Base-by-base conservation (phyloP, 768 basidiomycete genomes). In the Tephrocybe sp. region DNA sequence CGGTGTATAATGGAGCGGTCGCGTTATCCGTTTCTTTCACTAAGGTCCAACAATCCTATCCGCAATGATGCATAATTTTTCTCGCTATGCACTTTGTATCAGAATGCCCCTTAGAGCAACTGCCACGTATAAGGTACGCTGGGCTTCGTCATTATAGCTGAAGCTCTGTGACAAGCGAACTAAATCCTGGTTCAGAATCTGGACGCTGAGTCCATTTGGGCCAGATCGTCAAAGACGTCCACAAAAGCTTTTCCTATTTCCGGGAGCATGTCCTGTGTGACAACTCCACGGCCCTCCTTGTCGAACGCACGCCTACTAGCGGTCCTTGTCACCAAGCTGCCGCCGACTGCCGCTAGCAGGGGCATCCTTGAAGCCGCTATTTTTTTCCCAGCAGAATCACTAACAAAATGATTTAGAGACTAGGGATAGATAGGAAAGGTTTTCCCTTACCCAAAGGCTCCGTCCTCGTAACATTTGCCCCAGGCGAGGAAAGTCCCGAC, bases 401-500 rank as follows among this genome's bases (percentile, higher is more conserved):
- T 32, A 48, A 23, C 14, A 26, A 7, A 26, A 26, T 4, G n/a
- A 31, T 8, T 40, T 36, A 44, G 34, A 30, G n/a, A 17, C n/a
- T 33, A 17, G 8, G 13, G n/a, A 22, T 39, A 43, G 13, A 26
- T 19, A 30, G n/a, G 17, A 26, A 33, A 16, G 53, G 40, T 4
- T 3, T 7, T 2, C 5, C 7, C 79, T 60, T 61, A 92, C 91
- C 86, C 87, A 58, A 87, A 92, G 1, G 78, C 80, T 13, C 93
- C 89, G 39, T 83, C 82, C 62, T 95, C 92, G 65, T 90, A 98
- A 60, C 90, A 92, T 65, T 88, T 89, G 4, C 89, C 92, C 96
- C 97, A 99, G 4, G 95, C 95, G 59, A 98, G 73, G 65, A 97
- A 82, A 1, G 92, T 82, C 0, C 94, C 97, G 9, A 93, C 87